Evolutionary conservation across 345 rosid genomes (phyloP), one percentile per base, ranked within the genome.

Genomic region (Citrus sp.): DNA sequence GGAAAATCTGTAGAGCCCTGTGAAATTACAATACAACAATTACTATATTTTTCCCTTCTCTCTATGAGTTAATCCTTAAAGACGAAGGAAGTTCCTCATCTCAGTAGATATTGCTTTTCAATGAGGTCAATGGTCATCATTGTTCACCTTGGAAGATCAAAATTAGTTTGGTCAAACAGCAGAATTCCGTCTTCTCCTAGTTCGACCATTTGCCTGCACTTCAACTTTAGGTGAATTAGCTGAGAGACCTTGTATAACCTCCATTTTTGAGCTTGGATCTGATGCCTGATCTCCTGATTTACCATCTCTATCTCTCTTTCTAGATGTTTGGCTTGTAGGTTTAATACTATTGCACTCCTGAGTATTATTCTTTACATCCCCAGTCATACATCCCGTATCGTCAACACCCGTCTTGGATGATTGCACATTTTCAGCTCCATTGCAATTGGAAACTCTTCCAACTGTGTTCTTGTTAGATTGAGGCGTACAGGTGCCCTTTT

Each of bases 401-500:
- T 60, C 65, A 69, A 34, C 78, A 74, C 16, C 66, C 6, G 18
- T 19, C 58, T 81, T 63, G 59, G 74, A 40, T 24, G 77, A 28
- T 70, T 67, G 79, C 51, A 70, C 77, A 55, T 63, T 67, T 72
- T 73, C 37, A 64, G 76, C 63, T 65, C 55, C 81, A 46, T 27
- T 46, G 65, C 54, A 0, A 49, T 27, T 74, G n/a, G 73, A 40
- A 63, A 14, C 72, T 69, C 42, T 27, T 37, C 59, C 61, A 35
- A 5, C 7, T 9, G 46, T 42, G 70, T 49, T 70, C 28, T 30
- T n/a, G 24, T 37, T 73, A 25, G 76, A 30, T 66, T 71, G 73
- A 34, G 85, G 78, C 28, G 27, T 42, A 9, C 56, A n/a, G 59
- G 77, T 72, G 28, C 73, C 81, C 75, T 76, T 87, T 73, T 68